A percentile compares a stretch with the other conserved stretches of the same genome.
phyloP scores from a whole-genome alignment of 306 rosid species.

The Fragaria ananassa region DNA sequence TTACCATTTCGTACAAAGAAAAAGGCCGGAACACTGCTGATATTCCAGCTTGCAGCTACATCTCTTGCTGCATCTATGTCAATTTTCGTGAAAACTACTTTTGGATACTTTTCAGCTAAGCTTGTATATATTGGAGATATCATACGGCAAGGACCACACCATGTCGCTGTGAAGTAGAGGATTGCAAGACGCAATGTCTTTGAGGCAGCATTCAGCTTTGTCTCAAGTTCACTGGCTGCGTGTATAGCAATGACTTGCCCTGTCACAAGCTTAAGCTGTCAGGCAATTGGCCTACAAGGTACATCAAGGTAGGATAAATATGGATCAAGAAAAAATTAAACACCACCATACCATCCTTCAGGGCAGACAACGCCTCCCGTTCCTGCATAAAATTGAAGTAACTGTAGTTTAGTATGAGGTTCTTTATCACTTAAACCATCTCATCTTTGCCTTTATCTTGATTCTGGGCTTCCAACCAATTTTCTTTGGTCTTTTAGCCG shows the following conservation, averaged over 20 bases:
- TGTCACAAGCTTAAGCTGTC: constrained; percentile 15
- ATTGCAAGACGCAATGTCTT: constrained; percentile 60
- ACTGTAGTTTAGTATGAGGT: constrained; percentile 13
- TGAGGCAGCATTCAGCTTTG: constrained; percentile 64
- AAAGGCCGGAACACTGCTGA: constrained; percentile 75
- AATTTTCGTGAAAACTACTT: constrained; percentile 59
- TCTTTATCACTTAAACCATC: neutral
- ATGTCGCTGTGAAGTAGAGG: constrained; percentile 81
- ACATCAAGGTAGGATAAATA: neutral
- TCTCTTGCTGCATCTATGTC: constrained; percentile 78
- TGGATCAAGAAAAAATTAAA: constrained; percentile 1
- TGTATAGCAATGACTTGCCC: constrained; percentile 70
- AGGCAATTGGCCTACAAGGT: neutral
- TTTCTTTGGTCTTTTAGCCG: too few relatives aligned
- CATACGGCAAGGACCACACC: constrained; percentile 91
- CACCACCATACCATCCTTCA: constrained; percentile 63
- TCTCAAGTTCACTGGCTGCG: constrained; percentile 52
- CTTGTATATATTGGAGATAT: constrained; percentile 63
- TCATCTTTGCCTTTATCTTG: neutral
- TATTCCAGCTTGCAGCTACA: constrained; percentile 62
- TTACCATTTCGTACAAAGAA: constrained; percentile 60
- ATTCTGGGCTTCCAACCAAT: neutral
- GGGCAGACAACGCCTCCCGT: constrained; percentile 50
- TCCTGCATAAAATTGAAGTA: constrained; percentile 45
- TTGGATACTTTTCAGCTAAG: constrained; percentile 71